Evolutionary conservation across 2,329 filamentous ascomycete genomes (phyloP), one percentile per base, ranked within the genome.

Genomic region (Sphaerulina musiva): DNA sequence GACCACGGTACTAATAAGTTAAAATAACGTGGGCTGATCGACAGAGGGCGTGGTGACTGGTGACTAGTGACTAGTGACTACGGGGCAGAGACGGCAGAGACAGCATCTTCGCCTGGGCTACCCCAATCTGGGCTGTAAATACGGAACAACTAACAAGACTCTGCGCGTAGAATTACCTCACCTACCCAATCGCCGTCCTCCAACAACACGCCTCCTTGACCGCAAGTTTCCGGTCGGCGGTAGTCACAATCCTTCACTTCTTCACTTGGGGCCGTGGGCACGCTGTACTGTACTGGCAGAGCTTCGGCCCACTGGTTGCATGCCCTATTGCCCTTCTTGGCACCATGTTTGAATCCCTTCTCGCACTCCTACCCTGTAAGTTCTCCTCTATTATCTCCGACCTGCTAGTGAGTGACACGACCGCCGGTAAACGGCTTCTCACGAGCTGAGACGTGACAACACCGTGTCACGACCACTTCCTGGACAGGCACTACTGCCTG

Each of bases 391-490:
- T 29, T 31, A 12, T 44, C 42, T 26, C 34, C 20, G 23, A 12
- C 34, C 42, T 20, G 23, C 14, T 38, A 43, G 53, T 55, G 39
- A 43, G 53, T 55, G 39, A 47, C 48, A 55, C 46, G 47, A 41
- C 23, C 38, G 29, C 43, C 39, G 42, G 48, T 34, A 17, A 17
- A 29, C 11, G 20, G 20, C 40, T 31, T 46, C 41, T 12, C 26
- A 36, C 29, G 31, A 51, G 26, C 17, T 39, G 38, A 23, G 42
- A 51, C 9, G 42, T 46, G 39, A 31, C 36, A 29, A 29, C 10
- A 44, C 44, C 23, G 53, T 55, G 53, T 55, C 48, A 55, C 53
- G 29, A 39, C 20, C 14, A 36, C 47, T 39, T 42, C 48, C 47
- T 39, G 43, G 40, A 48, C 42, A 40, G 41, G 46, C 17, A 39